Conservation (phyloP, 345 rosid species). For the Brassica nigra region DNA sequence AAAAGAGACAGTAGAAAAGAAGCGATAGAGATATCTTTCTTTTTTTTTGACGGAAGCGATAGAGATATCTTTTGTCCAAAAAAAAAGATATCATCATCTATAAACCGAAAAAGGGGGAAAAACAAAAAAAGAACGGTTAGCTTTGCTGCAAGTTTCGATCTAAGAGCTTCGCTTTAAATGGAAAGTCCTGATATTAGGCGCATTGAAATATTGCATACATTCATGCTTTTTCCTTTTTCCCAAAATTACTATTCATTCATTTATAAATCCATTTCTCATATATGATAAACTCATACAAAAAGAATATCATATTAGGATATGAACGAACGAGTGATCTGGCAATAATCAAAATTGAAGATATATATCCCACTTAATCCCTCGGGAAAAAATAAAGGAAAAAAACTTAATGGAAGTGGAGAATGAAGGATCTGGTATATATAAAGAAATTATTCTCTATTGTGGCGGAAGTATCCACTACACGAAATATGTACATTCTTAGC, state of each 20-base stretch:
- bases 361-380: conserved; percentile 1
- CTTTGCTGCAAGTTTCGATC: conserved; percentile 60
- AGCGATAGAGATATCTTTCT: neutral
- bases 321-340: neutral
- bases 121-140: conserved; percentile 38
- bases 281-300: neutral
- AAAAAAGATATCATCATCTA: conserved; percentile 9
- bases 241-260: neutral
- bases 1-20: conserved; percentile 9
- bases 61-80: neutral
- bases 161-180: conserved; percentile 66
- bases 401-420: neutral
- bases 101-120: conserved; percentile 12
- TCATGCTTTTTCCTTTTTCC: conserved; percentile 25
- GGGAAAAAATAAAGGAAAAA: neutral
- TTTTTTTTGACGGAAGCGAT: no score
- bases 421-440: neutral
- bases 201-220: conserved; percentile 15
- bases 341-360: neutral
- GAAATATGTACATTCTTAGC: no score
- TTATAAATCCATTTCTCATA: neutral
- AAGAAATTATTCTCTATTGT: neutral
- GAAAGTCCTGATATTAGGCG: conserved; percentile 48
- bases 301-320: neutral
- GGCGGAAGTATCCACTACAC: neutral